Percentiles rank a stretch among this genome's conserved stretches.
These are phyloP conservation scores for Vachellia collinsii DNA, from an alignment of 306 rosid species.

Conservation along the genomic window DNA sequence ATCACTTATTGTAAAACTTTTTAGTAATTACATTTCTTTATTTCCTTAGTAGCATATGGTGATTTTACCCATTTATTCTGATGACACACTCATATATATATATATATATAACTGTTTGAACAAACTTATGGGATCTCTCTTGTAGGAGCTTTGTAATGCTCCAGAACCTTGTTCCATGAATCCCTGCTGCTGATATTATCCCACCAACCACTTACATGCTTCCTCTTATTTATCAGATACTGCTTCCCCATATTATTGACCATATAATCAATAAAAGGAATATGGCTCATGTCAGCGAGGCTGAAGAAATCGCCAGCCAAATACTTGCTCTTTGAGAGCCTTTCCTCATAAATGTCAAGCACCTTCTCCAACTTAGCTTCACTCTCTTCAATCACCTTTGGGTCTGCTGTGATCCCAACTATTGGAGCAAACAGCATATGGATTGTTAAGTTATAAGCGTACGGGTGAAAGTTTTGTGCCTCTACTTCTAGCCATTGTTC, in stretches of 20 bases:
- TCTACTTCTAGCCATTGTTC: constrained; percentile 71
- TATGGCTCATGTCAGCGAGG: constrained; percentile 58
- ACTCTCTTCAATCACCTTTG: constrained; percentile 50
- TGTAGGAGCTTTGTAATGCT: constrained; percentile 12
- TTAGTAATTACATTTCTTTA: too few relatives aligned
- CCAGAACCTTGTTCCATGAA: constrained; percentile 52
- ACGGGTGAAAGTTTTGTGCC: constrained; percentile 41
- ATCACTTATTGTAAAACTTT: too few relatives aligned
- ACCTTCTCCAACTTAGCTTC: constrained; percentile 53
- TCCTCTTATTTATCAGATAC: constrained; percentile 42
- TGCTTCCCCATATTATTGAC: constrained; percentile 42
- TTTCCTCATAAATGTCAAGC: constrained; percentile 58
- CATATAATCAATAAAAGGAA: constrained; percentile 51
- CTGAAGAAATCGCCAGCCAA: constrained; percentile 62
- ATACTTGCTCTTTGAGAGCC: constrained; percentile 58
- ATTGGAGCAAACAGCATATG: constrained; percentile 31
- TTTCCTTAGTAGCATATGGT: too few relatives aligned
- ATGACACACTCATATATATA: neutral
- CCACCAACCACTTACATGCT: constrained; percentile 58
- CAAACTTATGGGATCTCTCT: neutral
- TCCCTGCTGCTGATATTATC: constrained; percentile 55
- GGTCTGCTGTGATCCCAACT: constrained; percentile 32
- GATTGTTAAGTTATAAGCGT: constrained; percentile 27
- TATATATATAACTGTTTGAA: neutral
- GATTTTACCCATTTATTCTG: neutral